A percentile compares a stretch with the other conserved stretches of the same genome.
Conservation (phyloP, 148 eudicot genomes). For the Fallopia convolvulus region DNA sequence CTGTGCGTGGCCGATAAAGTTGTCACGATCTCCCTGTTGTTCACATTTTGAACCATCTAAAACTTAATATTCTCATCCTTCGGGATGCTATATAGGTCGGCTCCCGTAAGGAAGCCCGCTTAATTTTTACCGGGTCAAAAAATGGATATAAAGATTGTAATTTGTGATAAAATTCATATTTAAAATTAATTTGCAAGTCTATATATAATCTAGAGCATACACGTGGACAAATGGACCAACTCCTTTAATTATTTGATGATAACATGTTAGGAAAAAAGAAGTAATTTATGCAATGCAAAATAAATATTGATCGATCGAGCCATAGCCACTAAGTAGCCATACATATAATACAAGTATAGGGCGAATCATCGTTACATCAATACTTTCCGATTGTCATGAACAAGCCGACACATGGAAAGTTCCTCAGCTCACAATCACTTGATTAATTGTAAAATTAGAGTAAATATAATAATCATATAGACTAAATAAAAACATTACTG, state of each 20-base stretch:
- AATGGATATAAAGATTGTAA: too few relatives aligned
- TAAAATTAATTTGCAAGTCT: neutral
- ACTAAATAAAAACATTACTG: neutral
- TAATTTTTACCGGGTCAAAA: too few relatives aligned
- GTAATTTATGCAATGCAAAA: neutral
- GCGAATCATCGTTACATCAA: slow-evolving; percentile 2
- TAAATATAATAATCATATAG: neutral
- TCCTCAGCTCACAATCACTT: neutral
- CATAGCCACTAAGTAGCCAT: neutral
- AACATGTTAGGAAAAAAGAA: neutral
- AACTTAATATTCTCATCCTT: too few relatives aligned
- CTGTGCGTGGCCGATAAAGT: too few relatives aligned
- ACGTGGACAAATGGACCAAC: neutral
- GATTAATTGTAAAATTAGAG: neutral
- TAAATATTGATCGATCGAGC: neutral
- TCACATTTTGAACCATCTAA: too few relatives aligned
- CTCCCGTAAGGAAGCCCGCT: too few relatives aligned
- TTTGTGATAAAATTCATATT: too few relatives aligned
- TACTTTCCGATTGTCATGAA: neutral
- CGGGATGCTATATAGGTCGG: too few relatives aligned
- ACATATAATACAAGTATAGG: neutral
- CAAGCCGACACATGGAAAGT: slow-evolving; percentile 5
- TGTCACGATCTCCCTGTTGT: too few relatives aligned
- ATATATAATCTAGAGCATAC: neutral
- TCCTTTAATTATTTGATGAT: neutral